Evolutionary conservation across 192 early-diverging fungal species (phyloP).

Genomic region (Coemansia sp.): DNA sequence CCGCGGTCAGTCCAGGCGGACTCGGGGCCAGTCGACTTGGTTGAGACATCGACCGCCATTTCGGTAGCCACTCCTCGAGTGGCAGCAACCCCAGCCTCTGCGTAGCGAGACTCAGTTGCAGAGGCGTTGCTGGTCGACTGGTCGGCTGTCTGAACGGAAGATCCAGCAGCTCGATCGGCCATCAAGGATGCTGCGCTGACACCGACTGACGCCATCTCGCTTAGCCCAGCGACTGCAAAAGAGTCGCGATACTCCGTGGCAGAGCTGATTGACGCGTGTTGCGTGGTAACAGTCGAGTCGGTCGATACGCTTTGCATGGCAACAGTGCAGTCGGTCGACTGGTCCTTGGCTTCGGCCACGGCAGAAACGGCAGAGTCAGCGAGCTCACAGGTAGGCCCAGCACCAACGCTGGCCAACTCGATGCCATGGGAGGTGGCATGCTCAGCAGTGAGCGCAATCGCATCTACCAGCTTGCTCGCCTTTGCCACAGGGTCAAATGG

Average conservation of each 20-base stretch:
- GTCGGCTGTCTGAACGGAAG: neutral
- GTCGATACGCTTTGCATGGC: neutral
- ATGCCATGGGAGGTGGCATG: slow-evolving; percentile 16
- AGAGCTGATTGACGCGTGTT: neutral
- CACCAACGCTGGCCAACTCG: slow-evolving; percentile 12
- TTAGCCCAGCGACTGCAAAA: neutral
- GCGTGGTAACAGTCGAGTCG: neutral
- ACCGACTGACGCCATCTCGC: slow-evolving; percentile 1
- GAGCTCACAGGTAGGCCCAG: slow-evolving; percentile 8
- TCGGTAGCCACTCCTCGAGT: slow-evolving; percentile 11
- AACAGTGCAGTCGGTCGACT: slow-evolving; percentile 1
- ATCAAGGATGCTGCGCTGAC: slow-evolving; percentile 1
- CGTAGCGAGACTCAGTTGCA: neutral
- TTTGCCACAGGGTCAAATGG: slow-evolving; percentile 40
- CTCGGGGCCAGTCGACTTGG: slow-evolving; percentile 4
- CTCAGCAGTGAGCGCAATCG: slow-evolving; percentile 4
- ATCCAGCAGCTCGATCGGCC: slow-evolving; percentile 6
- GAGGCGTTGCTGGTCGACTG: slow-evolving; percentile 14
- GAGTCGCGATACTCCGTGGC: neutral
- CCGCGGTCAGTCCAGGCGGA: neutral
- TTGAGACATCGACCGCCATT: neutral
- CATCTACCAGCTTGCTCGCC: slow-evolving; percentile 6
- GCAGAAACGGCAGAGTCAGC: slow-evolving; percentile 15
- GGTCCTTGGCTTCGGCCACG: neutral
- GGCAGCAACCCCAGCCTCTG: slow-evolving; percentile 5